These are phyloP conservation scores for Tetrahymena thermophila DNA, from an alignment of 73 alveolate species.

Conservation along the genomic window DNA sequence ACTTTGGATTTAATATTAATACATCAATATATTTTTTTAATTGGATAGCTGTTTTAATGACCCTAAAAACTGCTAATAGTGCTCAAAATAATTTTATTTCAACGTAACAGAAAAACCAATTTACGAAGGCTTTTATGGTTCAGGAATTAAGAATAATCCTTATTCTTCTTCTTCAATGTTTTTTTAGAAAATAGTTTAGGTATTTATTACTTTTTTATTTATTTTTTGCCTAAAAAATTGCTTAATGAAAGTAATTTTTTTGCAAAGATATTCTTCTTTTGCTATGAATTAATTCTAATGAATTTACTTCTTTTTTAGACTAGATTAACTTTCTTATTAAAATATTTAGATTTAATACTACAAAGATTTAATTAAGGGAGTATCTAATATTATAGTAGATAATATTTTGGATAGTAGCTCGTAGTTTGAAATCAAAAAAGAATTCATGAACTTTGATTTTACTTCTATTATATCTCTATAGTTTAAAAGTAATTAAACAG, in stretches of 20 bases:
- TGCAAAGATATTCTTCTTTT: too few relatives aligned
- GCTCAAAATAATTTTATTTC: not conserved
- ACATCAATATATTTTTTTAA: not conserved
- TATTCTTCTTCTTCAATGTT: not conserved
- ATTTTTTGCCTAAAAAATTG: too few relatives aligned
- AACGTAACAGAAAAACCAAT: not conserved
- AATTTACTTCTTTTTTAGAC: too few relatives aligned
- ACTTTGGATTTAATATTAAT: not conserved
- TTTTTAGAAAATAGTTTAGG: not conserved
- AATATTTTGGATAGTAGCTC: not conserved
- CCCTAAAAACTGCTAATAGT: not conserved
- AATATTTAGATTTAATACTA: not conserved
- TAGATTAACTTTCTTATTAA: too few relatives aligned
- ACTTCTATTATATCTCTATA: not conserved
- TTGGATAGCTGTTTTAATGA: not conserved
- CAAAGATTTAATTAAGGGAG: not conserved
- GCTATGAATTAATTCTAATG: too few relatives aligned
- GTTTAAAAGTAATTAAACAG: not conserved
- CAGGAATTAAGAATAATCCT: not conserved
- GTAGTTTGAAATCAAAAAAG: not conserved
- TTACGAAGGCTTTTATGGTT: not conserved
- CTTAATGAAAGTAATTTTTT: too few relatives aligned
- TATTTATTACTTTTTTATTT: too few relatives aligned
- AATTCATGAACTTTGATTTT: not conserved
- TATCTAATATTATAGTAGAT: not conserved